Percentiles rank a stretch among this genome's conserved stretches.
Conservation (phyloP, 2,329 filamentous ascomycete species). For the Ascochyta lentis region DNA sequence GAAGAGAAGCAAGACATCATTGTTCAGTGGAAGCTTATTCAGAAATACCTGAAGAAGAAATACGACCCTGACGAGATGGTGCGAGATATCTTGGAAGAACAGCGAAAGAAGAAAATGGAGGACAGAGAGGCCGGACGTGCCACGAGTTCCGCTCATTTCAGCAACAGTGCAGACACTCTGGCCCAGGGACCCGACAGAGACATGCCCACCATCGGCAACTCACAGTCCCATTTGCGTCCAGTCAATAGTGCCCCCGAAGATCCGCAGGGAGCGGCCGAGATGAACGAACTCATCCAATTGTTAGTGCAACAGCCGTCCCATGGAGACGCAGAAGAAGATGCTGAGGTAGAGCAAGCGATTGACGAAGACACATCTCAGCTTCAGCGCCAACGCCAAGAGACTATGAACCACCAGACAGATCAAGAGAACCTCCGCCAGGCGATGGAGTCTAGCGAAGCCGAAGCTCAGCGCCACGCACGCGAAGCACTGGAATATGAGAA, state of each 20-base stretch:
- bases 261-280: not conserved
- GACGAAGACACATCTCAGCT: slow-evolving; percentile 1
- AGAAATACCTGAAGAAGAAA: slow-evolving; percentile 20
- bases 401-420: slow-evolving; percentile 28
- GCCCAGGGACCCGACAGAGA: slow-evolving; percentile 41
- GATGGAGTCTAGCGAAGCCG: slow-evolving; percentile 21
- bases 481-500: too few species aligned
- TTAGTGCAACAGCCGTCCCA: too few species aligned
- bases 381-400: slow-evolving; percentile 35
- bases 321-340: too few species aligned
- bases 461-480: slow-evolving; percentile 3
- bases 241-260: not conserved
- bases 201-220: not conserved
- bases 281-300: not conserved
- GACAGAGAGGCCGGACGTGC: slow-evolving; percentile 45
- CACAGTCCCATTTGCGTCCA: not conserved
- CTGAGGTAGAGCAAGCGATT: not conserved
- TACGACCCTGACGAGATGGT: slow-evolving; percentile 22
- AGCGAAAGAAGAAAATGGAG: slow-evolving; percentile 33
- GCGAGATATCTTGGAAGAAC: slow-evolving; percentile 37
- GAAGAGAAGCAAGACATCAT: slow-evolving; percentile 24
- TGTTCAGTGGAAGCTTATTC: slow-evolving; percentile 20
- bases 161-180: slow-evolving; percentile 28
- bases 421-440: slow-evolving; percentile 3
- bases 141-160: slow-evolving; percentile 10